A percentile compares a stretch with the other conserved stretches of the same genome.
Conservation (phyloP, 345 rosid genomes). For the Cardamine occulta region DNA sequence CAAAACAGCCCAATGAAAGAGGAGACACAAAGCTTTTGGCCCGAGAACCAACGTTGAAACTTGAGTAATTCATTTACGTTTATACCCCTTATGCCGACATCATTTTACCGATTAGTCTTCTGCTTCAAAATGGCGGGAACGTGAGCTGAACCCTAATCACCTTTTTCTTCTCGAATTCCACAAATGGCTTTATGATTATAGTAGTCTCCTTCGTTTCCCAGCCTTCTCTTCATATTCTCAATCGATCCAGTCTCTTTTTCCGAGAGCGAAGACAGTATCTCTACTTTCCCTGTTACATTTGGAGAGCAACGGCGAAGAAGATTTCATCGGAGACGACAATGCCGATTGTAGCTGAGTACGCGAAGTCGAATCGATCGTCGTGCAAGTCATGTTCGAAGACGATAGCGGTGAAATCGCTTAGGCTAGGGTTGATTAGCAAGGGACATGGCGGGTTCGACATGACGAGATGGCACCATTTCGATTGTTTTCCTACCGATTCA, state of each 20-base stretch:
- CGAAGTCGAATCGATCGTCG: conserved; percentile 78
- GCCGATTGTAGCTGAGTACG: conserved; percentile 71
- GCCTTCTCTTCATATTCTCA: not conserved
- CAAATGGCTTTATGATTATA: conserved; percentile 30
- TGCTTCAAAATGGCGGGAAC: conserved; percentile 39
- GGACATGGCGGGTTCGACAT: conserved; percentile 73
- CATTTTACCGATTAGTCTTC: conserved; percentile 14
- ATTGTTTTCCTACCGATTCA: conserved; percentile 57
- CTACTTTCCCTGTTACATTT: not conserved
- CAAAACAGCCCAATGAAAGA: not conserved
- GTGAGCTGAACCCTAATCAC: conserved; percentile 28
- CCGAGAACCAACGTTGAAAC: not conserved
- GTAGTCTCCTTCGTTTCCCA: not conserved
- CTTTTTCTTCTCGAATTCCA: not conserved
- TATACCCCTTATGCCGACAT: not conserved
- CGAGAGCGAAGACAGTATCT: conserved; percentile 14
- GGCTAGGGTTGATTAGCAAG: conserved; percentile 63
- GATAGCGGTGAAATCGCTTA: conserved; percentile 56
- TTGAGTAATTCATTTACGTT: not conserved
- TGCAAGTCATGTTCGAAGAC: conserved; percentile 72
- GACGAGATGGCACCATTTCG: conserved; percentile 80
- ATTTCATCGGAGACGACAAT: conserved; percentile 14
- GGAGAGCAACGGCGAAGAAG: conserved; percentile 7
- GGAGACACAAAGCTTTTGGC: not conserved
- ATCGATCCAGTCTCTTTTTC: not conserved